Evolutionary conservation across 164 flowering plant genomes (phyloP).

Genomic region (Umbilicus rupestris): DNA sequence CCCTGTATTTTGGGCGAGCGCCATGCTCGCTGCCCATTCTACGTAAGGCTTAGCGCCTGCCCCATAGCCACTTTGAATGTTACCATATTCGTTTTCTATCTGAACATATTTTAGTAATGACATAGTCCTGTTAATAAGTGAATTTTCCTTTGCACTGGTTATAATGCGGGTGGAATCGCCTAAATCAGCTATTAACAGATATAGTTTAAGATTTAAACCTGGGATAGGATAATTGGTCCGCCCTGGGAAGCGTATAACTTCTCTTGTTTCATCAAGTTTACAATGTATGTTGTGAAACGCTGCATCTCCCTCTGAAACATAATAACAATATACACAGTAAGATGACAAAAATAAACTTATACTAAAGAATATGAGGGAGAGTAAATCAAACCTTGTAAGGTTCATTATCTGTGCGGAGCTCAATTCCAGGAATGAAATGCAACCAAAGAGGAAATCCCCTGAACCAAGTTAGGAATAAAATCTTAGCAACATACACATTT

Average conservation of each 20-base stretch:
- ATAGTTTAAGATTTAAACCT: constrained; percentile 33
- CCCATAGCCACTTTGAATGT: constrained; percentile 54
- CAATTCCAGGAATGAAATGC: constrained; percentile 82
- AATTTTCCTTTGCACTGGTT: no score
- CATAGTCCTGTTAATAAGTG: no score
- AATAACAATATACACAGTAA: constrained; percentile 3
- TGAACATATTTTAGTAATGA: no score
- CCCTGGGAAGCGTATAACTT: constrained; percentile 95
- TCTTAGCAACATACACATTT: neutral
- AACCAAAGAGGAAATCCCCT: constrained; percentile 98
- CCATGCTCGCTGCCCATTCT: constrained; percentile 90
- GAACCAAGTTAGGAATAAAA: constrained; percentile 10
- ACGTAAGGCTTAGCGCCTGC: constrained; percentile 64
- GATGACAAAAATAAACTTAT: neutral
- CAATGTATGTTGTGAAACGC: constrained; percentile 77
- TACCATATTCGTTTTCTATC: constrained; percentile 98
- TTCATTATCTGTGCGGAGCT: constrained; percentile 78
- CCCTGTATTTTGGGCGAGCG: constrained; percentile 74
- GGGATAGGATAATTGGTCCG: constrained; percentile 96
- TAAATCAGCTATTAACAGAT: neutral
- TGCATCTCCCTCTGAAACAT: constrained; percentile 73
- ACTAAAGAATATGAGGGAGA: neutral
- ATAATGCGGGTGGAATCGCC: no score
- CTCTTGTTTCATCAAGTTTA: constrained; percentile 80
- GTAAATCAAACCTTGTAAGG: constrained; percentile 62